Conservation (phyloP, 2,329 filamentous ascomycete genomes). For the Leptoxyphium fumago region DNA sequence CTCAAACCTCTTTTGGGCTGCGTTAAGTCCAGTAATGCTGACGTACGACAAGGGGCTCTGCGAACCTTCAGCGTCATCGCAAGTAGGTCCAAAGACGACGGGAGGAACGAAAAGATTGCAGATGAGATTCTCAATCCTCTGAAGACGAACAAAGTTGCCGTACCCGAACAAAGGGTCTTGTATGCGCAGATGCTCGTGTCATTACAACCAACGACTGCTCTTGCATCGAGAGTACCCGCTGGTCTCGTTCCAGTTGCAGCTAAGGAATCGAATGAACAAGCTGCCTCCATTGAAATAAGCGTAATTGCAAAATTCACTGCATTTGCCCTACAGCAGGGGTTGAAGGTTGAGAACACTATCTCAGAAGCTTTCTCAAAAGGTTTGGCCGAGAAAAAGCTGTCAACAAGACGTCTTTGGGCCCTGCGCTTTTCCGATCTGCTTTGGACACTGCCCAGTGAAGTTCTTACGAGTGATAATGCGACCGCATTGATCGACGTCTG, state of each 20-base stretch:
- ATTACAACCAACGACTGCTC: conserved; percentile 43
- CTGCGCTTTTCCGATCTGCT: conserved; percentile 58
- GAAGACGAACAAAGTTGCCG: conserved; percentile 69
- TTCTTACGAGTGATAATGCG: conserved; percentile 34
- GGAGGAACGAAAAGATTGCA: conserved; percentile 49
- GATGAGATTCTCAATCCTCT: conserved; percentile 68
- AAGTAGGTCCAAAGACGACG: conserved; percentile 42
- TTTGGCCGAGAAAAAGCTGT: conserved; percentile 67
- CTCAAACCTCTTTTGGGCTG: conserved; percentile 81
- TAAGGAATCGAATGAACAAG: conserved; percentile 82
- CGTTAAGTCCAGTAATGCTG: conserved; percentile 73
- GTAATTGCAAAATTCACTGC: conserved; percentile 52
- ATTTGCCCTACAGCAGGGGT: conserved; percentile 45
- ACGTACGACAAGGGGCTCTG: conserved; percentile 61
- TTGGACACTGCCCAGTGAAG: conserved; percentile 37
- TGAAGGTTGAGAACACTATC: conserved; percentile 49
- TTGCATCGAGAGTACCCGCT: conserved; percentile 51
- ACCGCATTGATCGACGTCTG: conserved; percentile 34
- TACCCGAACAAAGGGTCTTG: conserved; percentile 68
- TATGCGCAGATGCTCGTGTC: conserved; percentile 67
- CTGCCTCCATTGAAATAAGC: conserved; percentile 59
- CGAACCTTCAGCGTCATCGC: conserved; percentile 60
- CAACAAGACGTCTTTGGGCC: conserved; percentile 67
- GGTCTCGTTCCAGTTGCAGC: conserved; percentile 53
- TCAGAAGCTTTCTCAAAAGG: conserved; percentile 67